phyloP scores from a whole-genome alignment of 768 basidiomycete species.

The Auriscalpium orientale region DNA sequence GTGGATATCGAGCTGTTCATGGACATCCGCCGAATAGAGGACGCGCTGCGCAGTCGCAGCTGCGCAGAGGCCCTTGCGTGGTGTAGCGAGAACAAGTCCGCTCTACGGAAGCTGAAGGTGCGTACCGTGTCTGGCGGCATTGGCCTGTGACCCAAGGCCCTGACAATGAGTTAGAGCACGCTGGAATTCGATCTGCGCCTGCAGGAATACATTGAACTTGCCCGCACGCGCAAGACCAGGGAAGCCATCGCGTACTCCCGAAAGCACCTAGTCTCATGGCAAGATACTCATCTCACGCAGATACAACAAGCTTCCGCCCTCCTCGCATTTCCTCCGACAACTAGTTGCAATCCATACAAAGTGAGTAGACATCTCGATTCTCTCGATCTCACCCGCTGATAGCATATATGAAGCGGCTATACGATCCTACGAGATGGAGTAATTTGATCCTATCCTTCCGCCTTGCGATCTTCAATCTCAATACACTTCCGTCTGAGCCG shows the following conservation, averaged over 20 bases:
- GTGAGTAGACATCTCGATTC: not conserved
- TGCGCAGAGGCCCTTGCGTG: slow-evolving; percentile 88
- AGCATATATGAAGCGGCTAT: slow-evolving; percentile 53
- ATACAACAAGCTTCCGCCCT: slow-evolving; percentile 72
- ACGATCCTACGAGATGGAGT: slow-evolving; percentile 74
- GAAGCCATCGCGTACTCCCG: slow-evolving; percentile 82
- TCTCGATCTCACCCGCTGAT: not conserved
- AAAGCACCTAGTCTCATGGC: slow-evolving; percentile 78
- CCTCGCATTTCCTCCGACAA: slow-evolving; percentile 66
- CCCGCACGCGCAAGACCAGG: slow-evolving; percentile 50
- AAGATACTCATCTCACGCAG: slow-evolving; percentile 70
- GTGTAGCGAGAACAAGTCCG: slow-evolving; percentile 94
- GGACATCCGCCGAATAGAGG: slow-evolving; percentile 82
- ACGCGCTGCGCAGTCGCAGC: slow-evolving; percentile 63
- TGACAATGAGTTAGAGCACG: slow-evolving; percentile 55
- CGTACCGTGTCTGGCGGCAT: slow-evolving; percentile 10
- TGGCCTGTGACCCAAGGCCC: not conserved
- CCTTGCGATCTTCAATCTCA: slow-evolving; percentile 77
- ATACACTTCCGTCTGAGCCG: slow-evolving; percentile 82
- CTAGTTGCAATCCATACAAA: slow-evolving; percentile 71
- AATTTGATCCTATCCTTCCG: slow-evolving; percentile 74
- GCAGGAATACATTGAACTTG: slow-evolving; percentile 94
- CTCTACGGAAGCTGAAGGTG: slow-evolving; percentile 87
- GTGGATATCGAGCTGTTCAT: slow-evolving; percentile 90
- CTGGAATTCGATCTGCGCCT: slow-evolving; percentile 94